Conservation (phyloP, 1,139 yeast species). For the Magnusiomyces suaveolens region DNA sequence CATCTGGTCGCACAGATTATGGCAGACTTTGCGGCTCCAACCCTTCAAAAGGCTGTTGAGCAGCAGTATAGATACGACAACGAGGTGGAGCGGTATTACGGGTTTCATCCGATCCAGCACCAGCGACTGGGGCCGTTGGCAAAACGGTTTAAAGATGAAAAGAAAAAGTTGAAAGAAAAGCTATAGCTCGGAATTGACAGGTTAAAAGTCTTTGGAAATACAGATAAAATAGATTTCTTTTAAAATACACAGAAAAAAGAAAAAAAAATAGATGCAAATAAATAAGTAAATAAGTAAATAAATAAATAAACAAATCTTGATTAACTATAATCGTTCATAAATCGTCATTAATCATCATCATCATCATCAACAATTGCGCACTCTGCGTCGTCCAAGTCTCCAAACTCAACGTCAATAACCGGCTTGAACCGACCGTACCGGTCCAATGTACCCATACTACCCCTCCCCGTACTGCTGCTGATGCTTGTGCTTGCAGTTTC, state of each 20-base stretch:
- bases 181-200: too few species aligned
- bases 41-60: not conserved
- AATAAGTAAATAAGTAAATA: too few species aligned
- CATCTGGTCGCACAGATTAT: not conserved
- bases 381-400: not conserved
- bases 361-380: constrained; percentile 2
- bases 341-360: not conserved
- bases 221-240: too few species aligned
- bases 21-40: not conserved
- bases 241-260: too few species aligned
- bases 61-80: not conserved
- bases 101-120: constrained; percentile 2
- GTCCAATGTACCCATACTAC: not conserved
- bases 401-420: not conserved
- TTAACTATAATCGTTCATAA: not conserved
- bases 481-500: not conserved
- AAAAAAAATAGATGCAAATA: not conserved
- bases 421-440: not conserved
- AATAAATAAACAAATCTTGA: not conserved
- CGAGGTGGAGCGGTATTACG: not conserved
- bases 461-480: not conserved
- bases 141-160: not conserved
- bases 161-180: not conserved
- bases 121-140: not conserved
- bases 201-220: too few species aligned